A percentile compares a stretch with the other conserved stretches of the same genome.
These are phyloP conservation scores for Immersiella caudata DNA, from an alignment of 495 filamentous ascomycete species.

Conservation along the genomic window DNA sequence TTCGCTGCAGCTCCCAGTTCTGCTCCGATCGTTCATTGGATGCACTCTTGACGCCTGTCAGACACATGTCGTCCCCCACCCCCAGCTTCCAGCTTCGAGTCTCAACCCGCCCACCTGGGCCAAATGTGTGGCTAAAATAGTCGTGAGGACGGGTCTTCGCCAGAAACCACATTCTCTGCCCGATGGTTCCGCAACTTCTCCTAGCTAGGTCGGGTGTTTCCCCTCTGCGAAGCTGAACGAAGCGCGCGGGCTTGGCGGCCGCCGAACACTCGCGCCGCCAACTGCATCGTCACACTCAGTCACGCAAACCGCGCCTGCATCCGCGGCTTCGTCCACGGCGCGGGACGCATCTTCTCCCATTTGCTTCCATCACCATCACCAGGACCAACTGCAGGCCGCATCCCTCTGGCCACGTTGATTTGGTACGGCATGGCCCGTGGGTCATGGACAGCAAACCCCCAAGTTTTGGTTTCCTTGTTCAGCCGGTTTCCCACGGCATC, in stretches of 20 bases:
- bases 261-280: background rate
- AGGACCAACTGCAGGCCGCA: background rate
- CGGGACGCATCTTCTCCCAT: background rate
- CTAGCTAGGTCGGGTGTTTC: background rate
- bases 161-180: constrained; percentile 11
- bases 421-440: too few relatives aligned
- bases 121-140: constrained; percentile 30
- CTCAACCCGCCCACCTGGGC: constrained; percentile 17
- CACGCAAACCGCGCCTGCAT: background rate
- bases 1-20: background rate
- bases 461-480: background rate
- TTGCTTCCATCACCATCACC: background rate
- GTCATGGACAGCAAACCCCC: background rate
- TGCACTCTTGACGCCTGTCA: constrained; percentile 4
- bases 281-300: background rate
- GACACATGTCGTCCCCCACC: background rate
- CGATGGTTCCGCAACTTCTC: constrained; percentile 5
- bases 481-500: background rate
- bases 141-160: constrained; percentile 22
- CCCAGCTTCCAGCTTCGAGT: background rate
- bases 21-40: background rate
- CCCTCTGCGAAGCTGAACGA: background rate
- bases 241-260: background rate
- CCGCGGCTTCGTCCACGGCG: background rate
- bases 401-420: too few relatives aligned